Base-by-base conservation (phyloP, 2,329 filamentous ascomycete species). In the Achaetomium macrosporum region DNA sequence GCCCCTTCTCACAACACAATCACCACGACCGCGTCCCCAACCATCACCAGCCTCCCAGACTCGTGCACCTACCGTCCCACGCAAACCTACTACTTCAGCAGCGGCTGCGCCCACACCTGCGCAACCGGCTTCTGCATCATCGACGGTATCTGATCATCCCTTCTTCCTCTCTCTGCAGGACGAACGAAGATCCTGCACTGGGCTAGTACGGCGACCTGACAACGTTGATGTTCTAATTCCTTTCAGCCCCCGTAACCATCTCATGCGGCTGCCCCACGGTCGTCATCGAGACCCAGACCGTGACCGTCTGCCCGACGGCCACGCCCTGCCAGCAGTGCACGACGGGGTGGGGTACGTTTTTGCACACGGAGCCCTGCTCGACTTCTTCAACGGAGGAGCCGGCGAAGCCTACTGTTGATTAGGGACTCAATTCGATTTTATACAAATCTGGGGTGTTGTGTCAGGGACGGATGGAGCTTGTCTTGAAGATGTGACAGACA, bases 21-120 rank as follows among this genome's bases (percentile, higher is more conserved):
- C 30, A 42, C 39, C 39, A 49, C 41, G 17, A 43, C 45, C 30
- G 43, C 29, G 3, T 1, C 43, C 7, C 16, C 31, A 3, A 35
- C 46, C 25, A 51, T 42, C 46, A 55, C 51, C 13, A 53, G 19
- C 31, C 37, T 57, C 6, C 51, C 54, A 0, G 48, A 50, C 1
- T 63, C 59, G 1, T 63, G 61, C 53, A 63, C 59, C 25, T 57
- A 47, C 19, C 51, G 46, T 2, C 54, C 56, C 1, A 63, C 61
- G 2, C 59, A 61, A 31, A 63, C 61, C 5, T 43, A 55, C 15
- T 63, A 59, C 39, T 55, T 55, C 9, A 52, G 17, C 25, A 59
- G 51, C 54, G 59, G 61, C 5, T 63, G 61, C 31, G 42, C 54
- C 3, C 35, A 55, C 13, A 41, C 50, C n/a, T 63, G 61, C 42